Conservation (phyloP, 2,329 filamentous ascomycete genomes). For the Beauveria brongniartii region DNA sequence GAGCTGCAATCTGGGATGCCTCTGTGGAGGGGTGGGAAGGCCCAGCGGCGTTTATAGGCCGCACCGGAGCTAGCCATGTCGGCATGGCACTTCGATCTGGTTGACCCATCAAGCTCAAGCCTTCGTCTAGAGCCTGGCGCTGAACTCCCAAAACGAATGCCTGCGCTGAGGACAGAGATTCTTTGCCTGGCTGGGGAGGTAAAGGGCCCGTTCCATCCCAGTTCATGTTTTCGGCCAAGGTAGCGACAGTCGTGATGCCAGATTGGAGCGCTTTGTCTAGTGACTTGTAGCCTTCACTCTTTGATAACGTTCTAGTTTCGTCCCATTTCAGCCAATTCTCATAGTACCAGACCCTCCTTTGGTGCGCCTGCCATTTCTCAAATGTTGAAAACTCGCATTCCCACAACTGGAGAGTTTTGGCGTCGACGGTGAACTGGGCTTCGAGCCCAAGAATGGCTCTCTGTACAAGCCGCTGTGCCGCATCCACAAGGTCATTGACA, state of each 20-base stretch:
- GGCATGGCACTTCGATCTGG: conserved; percentile 2
- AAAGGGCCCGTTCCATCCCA: background rate
- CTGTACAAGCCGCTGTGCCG: conserved; percentile 4
- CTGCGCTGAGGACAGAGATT: background rate
- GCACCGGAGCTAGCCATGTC: conserved; percentile 4
- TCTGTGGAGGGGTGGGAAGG: background rate
- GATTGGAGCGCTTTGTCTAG: background rate
- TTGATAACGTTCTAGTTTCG: background rate
- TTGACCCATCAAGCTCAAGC: background rate
- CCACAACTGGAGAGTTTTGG: background rate
- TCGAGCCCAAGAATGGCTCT: conserved; percentile 1
- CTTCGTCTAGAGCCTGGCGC: conserved; percentile 3
- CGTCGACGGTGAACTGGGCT: background rate
- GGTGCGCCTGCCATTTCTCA: conserved; percentile 3
- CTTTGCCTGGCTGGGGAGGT: background rate
- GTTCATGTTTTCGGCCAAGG: background rate
- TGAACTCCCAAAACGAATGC: background rate
- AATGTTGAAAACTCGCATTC: conserved; percentile 2
- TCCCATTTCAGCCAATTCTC: conserved; percentile 10
- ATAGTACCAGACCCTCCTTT: conserved; percentile 1
- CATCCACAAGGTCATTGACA: background rate
- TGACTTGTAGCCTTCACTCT: background rate
- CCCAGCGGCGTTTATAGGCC: background rate
- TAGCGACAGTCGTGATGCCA: conserved; percentile 1
- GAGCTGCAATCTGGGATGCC: background rate